Base-by-base conservation (phyloP, 129 eudicot species). In the Sambucus nigra region DNA sequence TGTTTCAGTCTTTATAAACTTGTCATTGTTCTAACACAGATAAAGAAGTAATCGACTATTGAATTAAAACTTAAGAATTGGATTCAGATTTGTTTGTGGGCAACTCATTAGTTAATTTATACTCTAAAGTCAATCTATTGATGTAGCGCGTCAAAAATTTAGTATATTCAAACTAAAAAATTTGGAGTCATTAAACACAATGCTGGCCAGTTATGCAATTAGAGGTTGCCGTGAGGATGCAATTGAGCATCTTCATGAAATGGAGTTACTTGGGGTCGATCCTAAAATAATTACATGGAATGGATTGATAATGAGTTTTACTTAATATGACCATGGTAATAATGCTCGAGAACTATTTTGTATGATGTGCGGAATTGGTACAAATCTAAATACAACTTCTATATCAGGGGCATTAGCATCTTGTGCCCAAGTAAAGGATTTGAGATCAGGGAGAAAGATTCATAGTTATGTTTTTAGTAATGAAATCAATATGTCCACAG, bases 231-330 rank as follows among this genome's bases (percentile, higher is more conserved):
- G 64, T 4, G 64, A 70, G 32, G 77, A 76, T 35, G 70, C 63
- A 26, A 21, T 60, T 13, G 50, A 66, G 20, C 47, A 31, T n/a
- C 77, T 76, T 40, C 4, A 51, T 23, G 73, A 70, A 27, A 76
- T 76, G 81, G 77, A 76, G 61, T 65, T 56, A 13, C 70, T 50
- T 54, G 81, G n/a, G n/a, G n/a, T n/a, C n/a, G n/a, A n/a, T n/a
- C n/a, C n/a, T n/a, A n/a, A n/a, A n/a, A n/a, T n/a, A 77, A 49
- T 47, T 10, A 59, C 51, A 55, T 11, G 70, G 27, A 66, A n/a
- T n/a, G n/a, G n/a, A n/a, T n/a, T n/a, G n/a, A n/a, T n/a, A n/a
- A n/a, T n/a, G n/a, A n/a, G n/a, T n/a, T n/a, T n/a, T n/a, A n/a
- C n/a, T n/a, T n/a, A n/a, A n/a, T n/a, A n/a, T n/a, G n/a, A n/a